A percentile compares a stretch with the other conserved stretches of the same genome.
Conservation (phyloP, 768 basidiomycete genomes). For the Hericium alpestre region DNA sequence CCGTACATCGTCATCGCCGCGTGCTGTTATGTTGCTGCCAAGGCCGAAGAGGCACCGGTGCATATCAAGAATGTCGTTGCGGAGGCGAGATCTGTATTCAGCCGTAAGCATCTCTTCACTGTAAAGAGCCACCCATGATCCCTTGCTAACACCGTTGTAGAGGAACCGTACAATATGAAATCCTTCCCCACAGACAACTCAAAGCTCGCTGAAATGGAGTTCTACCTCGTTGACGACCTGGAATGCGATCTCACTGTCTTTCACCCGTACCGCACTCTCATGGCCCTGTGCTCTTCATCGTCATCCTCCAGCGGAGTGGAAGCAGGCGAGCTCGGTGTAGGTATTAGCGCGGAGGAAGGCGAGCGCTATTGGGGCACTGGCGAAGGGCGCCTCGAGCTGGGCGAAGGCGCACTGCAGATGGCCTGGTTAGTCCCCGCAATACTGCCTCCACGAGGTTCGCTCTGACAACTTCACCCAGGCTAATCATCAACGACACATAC, state of each 20-base stretch:
- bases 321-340: constrained; percentile 41
- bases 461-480: constrained; percentile 39
- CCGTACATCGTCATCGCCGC: constrained; percentile 87
- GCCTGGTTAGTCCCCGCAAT: constrained; percentile 57
- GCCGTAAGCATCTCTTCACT: constrained; percentile 33
- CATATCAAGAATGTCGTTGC: constrained; percentile 88
- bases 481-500: constrained; percentile 93
- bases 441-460: background rate
- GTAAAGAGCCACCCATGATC: background rate
- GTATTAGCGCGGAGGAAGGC: constrained; percentile 44
- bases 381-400: constrained; percentile 66
- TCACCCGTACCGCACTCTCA: constrained; percentile 88
- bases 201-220: constrained; percentile 97
- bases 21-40: constrained; percentile 92
- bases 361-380: constrained; percentile 73
- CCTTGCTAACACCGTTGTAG: constrained; percentile 18
- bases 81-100: constrained; percentile 72
- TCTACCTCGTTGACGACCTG: constrained; percentile 92
- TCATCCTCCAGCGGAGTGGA: constrained; percentile 36
- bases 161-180: constrained; percentile 62
- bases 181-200: constrained; percentile 81
- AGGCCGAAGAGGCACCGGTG: constrained; percentile 91
- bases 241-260: constrained; percentile 90
- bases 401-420: constrained; percentile 71
- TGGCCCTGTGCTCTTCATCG: constrained; percentile 57